A percentile compares a stretch with the other conserved stretches of the same genome.
Evolutionary conservation across 768 basidiomycete species (phyloP).

Genomic region (Lactarius trivialis): DNA sequence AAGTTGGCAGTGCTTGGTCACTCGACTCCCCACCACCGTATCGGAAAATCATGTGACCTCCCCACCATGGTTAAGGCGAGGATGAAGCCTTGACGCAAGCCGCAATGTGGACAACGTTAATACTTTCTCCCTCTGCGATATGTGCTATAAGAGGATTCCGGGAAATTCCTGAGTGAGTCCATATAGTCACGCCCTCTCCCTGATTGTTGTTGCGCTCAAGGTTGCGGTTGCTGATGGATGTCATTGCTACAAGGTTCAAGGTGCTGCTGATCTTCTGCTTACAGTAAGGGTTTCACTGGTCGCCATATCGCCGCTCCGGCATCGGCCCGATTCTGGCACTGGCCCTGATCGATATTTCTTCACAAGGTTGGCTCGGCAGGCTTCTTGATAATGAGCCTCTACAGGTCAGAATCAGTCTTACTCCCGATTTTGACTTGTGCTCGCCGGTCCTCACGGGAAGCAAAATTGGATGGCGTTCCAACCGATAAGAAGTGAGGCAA

Average conservation of each 20-base stretch:
- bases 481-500: neutral
- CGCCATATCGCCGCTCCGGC: constrained; percentile 11
- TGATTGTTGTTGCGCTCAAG: constrained; percentile 13
- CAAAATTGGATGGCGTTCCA: neutral
- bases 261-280: neutral
- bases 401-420: neutral
- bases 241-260: neutral
- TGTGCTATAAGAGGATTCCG: constrained; percentile 2
- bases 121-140: neutral
- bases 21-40: neutral
- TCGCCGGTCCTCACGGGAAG: neutral
- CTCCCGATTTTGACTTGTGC: neutral
- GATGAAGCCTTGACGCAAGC: neutral
- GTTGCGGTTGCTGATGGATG: constrained; percentile 19
- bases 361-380: neutral
- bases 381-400: neutral
- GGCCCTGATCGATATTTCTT: neutral
- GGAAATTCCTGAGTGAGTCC: neutral
- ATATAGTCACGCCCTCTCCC: constrained; percentile 9
- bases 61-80: neutral
- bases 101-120: neutral
- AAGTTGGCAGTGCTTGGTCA: neutral
- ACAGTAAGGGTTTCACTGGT: neutral
- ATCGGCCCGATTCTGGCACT: neutral
- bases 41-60: neutral